Conservation (phyloP, 345 rosid species). For the Conringia planisiliqua region DNA sequence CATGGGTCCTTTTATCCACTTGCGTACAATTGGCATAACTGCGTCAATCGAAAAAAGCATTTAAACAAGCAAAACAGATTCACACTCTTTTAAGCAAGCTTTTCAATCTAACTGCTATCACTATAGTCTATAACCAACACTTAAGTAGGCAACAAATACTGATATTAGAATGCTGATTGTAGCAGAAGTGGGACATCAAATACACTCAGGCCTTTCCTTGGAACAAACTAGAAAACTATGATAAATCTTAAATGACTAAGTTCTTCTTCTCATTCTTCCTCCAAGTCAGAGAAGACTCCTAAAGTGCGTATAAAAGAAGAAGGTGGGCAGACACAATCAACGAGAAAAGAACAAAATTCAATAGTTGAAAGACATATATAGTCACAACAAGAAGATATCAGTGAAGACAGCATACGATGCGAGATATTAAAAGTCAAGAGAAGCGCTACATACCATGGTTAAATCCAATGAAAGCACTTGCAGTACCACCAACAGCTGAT, state of each 20-base stretch:
- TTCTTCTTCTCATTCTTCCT: neutral
- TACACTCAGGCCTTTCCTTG: neutral
- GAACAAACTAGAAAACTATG: neutral
- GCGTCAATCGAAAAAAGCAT: conserved; percentile 20
- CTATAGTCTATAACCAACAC: neutral
- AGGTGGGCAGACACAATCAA: neutral
- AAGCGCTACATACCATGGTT: conserved; percentile 30
- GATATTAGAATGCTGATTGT: neutral
- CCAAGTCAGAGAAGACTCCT: neutral
- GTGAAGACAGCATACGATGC: neutral
- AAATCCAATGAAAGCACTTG: conserved; percentile 40
- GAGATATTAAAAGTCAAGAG: neutral
- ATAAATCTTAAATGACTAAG: neutral
- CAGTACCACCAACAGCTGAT: conserved; percentile 80
- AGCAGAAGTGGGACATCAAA: neutral
- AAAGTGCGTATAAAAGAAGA: neutral
- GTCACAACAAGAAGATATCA: neutral
- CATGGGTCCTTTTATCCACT: conserved; percentile 81
- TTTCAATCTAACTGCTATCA: neutral
- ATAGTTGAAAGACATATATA: neutral
- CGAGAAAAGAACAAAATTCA: neutral
- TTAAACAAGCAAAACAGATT: neutral
- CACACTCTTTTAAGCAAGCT: neutral
- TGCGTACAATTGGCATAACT: conserved; percentile 83
- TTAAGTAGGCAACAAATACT: neutral